phyloP scores from a whole-genome alignment of 208 protist genomes.

The Acanthamoeba healyi region DNA sequence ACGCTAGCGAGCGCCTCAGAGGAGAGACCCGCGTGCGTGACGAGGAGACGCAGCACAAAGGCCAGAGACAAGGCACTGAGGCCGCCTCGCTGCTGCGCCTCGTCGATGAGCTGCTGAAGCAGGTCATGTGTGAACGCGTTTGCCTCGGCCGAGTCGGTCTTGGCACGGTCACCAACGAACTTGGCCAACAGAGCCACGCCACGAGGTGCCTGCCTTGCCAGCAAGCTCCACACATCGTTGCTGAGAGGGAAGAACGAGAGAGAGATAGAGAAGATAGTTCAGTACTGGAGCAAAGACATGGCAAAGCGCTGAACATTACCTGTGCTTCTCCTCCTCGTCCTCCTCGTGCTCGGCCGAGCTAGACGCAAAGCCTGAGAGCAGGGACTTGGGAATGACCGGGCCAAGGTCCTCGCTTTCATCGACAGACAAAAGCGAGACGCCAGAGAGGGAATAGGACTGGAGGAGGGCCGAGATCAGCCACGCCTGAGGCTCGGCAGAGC shows the following conservation, averaged over 20 bases:
- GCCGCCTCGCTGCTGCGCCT: not conserved
- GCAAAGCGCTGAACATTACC: too few species aligned
- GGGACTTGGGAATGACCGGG: not conserved
- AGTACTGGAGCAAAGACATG: not conserved
- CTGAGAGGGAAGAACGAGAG: not conserved
- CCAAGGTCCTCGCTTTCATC: not conserved
- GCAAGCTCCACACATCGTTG: not conserved
- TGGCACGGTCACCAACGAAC: not conserved
- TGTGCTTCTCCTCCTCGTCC: conserved; percentile 3
- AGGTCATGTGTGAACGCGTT: not conserved
- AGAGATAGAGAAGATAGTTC: not conserved
- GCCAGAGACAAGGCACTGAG: not conserved
- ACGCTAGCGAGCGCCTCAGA: not conserved
- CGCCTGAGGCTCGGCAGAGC: not conserved
- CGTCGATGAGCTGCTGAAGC: not conserved
- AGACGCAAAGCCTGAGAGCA: not conserved
- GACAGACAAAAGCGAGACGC: conserved; percentile 27
- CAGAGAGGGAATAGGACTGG: conserved; percentile 42
- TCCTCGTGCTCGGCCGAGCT: not conserved
- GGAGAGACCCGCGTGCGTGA: not conserved
- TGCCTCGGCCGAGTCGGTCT: not conserved
- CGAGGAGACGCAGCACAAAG: conserved; percentile 38
- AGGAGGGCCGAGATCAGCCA: conserved; percentile 17
- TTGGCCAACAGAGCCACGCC: conserved; percentile 2
- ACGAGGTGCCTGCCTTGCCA: conserved; percentile 35